Evolutionary conservation across 2,329 filamentous ascomycete species (phyloP).

Genomic region (Aspergillus fumigatus): DNA sequence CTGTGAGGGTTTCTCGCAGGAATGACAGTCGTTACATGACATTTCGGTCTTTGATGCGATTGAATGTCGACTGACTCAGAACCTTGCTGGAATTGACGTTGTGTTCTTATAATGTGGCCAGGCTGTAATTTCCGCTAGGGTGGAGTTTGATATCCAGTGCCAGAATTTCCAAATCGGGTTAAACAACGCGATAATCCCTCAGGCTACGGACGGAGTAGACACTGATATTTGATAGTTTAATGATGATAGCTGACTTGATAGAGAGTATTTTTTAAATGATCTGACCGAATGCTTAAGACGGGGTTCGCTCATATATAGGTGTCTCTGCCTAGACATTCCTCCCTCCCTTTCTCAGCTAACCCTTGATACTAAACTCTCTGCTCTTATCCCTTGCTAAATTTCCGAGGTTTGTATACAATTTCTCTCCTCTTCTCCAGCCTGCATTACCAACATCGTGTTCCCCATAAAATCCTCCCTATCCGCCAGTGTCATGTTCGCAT

Average conservation of each 20-base stretch:
- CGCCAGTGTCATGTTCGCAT: constrained; percentile 41
- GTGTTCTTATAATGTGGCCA: not conserved
- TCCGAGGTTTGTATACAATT: not conserved
- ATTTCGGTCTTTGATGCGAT: not conserved
- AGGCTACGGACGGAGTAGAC: not conserved
- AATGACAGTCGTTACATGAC: not conserved
- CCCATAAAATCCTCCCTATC: constrained; percentile 37
- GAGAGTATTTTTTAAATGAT: too few species aligned
- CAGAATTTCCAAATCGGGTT: not conserved
- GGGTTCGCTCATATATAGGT: too few species aligned
- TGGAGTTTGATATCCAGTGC: not conserved
- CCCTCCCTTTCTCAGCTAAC: not conserved
- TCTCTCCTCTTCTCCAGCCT: constrained; percentile 9
- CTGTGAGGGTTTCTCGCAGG: not conserved
- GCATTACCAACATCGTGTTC: constrained; percentile 22
- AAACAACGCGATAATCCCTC: not conserved
- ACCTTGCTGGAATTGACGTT: not conserved
- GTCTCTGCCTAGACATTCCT: not conserved
- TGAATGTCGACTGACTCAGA: not conserved
- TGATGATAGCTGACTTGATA: too few species aligned
- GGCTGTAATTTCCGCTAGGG: not conserved
- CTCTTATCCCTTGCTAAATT: not conserved
- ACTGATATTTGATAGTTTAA: too few species aligned
- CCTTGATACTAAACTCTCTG: not conserved
- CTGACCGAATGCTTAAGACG: too few species aligned